A percentile compares a stretch with the other conserved stretches of the same genome.
Evolutionary conservation across 1,139 yeast genomes (phyloP).

Genomic region (Hyphopichia fennica): DNA sequence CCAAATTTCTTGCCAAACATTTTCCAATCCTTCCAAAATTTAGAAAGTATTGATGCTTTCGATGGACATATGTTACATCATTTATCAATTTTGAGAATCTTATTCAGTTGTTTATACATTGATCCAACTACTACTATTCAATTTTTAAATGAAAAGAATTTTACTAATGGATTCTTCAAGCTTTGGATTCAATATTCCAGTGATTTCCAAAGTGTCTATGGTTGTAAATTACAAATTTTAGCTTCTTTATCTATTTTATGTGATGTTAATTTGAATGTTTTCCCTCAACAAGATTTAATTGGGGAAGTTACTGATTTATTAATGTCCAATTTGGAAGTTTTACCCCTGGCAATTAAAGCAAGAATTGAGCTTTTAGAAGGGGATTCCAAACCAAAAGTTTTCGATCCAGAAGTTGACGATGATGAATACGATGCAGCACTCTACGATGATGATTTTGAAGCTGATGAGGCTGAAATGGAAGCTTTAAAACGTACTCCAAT

Average conservation of each 20-base stretch:
- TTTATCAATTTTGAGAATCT: conserved; percentile 44
- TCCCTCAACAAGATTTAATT: conserved; percentile 34
- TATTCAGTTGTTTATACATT: conserved; percentile 41
- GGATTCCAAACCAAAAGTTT: conserved; percentile 33
- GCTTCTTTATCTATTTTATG: conserved; percentile 36
- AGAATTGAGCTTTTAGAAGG: conserved; percentile 41
- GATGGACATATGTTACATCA: conserved; percentile 51
- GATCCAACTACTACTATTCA: conserved; percentile 40
- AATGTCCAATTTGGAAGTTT: conserved; percentile 40
- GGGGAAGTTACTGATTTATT: conserved; percentile 43
- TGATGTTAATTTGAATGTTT: conserved; percentile 26
- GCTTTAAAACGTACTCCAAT: conserved; percentile 54
- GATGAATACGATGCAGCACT: conserved; percentile 32
- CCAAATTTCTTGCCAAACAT: conserved; percentile 39
- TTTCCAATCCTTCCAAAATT: conserved; percentile 31
- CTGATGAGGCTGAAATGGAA: conserved; percentile 55
- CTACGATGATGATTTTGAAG: conserved; percentile 43
- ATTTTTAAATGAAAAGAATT: conserved; percentile 37
- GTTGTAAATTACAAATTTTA: conserved; percentile 54
- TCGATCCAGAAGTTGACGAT: conserved; percentile 17
- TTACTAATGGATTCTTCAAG: conserved; percentile 39
- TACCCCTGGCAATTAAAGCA: conserved; percentile 50
- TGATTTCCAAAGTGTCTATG: conserved; percentile 55
- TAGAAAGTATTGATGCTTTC: conserved; percentile 42
- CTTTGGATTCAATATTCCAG: conserved; percentile 51